A percentile compares a stretch with the other conserved stretches of the same genome.
These are phyloP conservation scores for Helenozyma rhizophorensis DNA, from an alignment of 805 yeast species.

Conservation along the genomic window DNA sequence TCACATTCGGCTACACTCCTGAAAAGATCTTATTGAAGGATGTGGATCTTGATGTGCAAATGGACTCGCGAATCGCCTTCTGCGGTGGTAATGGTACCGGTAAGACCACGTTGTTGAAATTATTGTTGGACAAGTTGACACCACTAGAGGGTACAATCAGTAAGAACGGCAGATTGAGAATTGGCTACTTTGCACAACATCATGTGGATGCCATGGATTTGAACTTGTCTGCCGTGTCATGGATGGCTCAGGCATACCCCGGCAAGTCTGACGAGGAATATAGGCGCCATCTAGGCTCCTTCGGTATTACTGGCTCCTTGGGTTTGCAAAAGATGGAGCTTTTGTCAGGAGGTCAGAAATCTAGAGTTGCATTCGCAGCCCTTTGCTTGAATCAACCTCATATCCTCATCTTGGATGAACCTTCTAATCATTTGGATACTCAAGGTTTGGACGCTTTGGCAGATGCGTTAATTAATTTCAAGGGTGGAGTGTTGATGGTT, in stretches of 20 bases:
- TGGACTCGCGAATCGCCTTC: slow-evolving; percentile 92
- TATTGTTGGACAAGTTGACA: slow-evolving; percentile 69
- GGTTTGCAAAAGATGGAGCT: slow-evolving; percentile 88
- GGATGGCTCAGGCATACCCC: slow-evolving; percentile 88
- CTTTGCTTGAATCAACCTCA: slow-evolving; percentile 88
- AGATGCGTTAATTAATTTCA: slow-evolving; percentile 79
- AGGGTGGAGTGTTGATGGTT: slow-evolving; percentile 97
- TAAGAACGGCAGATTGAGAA: slow-evolving; percentile 79
- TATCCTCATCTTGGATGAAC: slow-evolving; percentile 90
- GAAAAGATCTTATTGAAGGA: slow-evolving; percentile 59
- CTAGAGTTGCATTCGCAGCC: slow-evolving; percentile 97
- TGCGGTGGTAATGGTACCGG: slow-evolving; percentile 99
- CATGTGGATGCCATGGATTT: slow-evolving; percentile 98
- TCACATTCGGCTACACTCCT: slow-evolving; percentile 78
- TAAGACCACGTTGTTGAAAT: slow-evolving; percentile 89
- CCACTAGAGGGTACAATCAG: slow-evolving; percentile 80
- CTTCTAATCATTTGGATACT: slow-evolving; percentile 97
- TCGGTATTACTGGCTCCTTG: slow-evolving; percentile 92
- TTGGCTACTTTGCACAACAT: slow-evolving; percentile 97
- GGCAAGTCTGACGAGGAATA: slow-evolving; percentile 96
- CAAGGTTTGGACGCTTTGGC: slow-evolving; percentile 95
- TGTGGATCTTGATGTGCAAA: slow-evolving; percentile 85
- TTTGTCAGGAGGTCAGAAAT: slow-evolving; percentile 96
- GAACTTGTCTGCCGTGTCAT: slow-evolving; percentile 77
- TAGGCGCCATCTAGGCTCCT: slow-evolving; percentile 92